Evolutionary conservation across 495 filamentous ascomycete species (phyloP).

Genomic region (Lophiotrema nucula): DNA sequence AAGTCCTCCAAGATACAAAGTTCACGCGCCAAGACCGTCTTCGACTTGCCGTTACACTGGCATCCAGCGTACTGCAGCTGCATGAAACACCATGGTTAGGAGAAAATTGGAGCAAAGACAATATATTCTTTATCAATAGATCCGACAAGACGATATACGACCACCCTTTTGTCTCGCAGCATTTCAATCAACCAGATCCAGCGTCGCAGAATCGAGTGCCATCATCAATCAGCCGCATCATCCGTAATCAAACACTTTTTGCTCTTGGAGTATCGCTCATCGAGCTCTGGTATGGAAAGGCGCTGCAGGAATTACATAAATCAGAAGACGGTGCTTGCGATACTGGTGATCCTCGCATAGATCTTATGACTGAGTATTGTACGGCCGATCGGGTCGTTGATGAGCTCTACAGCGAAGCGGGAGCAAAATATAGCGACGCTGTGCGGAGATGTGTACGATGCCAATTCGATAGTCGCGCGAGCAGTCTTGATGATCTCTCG

Average conservation of each 20-base stretch:
- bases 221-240: constrained; percentile 4
- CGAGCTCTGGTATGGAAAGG: constrained; percentile 39
- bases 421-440: constrained; percentile 38
- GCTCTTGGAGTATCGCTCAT: constrained; percentile 39
- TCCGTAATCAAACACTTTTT: constrained; percentile 35
- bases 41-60: constrained; percentile 19
- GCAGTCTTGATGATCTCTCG: constrained; percentile 28
- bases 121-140: constrained; percentile 22
- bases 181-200: not conserved
- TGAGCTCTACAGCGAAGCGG: constrained; percentile 33
- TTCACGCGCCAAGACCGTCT: constrained; percentile 31
- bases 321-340: constrained; percentile 6
- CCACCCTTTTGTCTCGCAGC: constrained; percentile 28
- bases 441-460: constrained; percentile 40
- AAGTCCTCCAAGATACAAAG: constrained; percentile 1
- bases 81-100: constrained; percentile 29
- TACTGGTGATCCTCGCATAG: not conserved
- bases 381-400: constrained; percentile 25
- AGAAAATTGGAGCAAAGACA: constrained; percentile 22
- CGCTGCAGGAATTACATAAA: constrained; percentile 12
- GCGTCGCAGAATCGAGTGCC: not conserved
- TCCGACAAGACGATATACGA: constrained; percentile 23
- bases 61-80: constrained; percentile 27
- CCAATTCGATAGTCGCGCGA: constrained; percentile 31
- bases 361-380: constrained; percentile 22